These are phyloP conservation scores for Epichloe scottii DNA, from an alignment of 2,329 filamentous ascomycete genomes.

Conservation along the genomic window DNA sequence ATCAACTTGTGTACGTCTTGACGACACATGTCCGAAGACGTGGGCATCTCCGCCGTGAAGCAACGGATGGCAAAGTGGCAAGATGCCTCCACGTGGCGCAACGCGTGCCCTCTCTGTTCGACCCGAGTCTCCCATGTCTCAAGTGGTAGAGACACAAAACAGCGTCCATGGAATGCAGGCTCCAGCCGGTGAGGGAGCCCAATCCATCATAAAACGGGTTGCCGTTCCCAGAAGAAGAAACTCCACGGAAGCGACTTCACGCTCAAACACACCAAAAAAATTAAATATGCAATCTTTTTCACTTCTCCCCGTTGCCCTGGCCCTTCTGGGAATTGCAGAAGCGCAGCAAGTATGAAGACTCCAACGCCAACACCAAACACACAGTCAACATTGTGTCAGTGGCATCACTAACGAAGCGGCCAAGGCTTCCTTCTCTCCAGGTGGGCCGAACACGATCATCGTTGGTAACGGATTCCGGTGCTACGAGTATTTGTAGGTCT, in stretches of 20 bases:
- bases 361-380: neutral
- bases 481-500: neutral
- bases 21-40: too few relatives aligned
- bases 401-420: too few relatives aligned
- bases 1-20: too few relatives aligned
- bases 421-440: neutral
- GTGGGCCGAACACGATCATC: neutral
- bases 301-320: conserved; percentile 9
- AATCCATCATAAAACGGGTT: too few relatives aligned
- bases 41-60: too few relatives aligned
- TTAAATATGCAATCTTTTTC: conserved; percentile 13
- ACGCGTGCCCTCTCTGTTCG: too few relatives aligned
- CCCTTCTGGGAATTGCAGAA: neutral
- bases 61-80: too few relatives aligned
- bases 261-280: neutral
- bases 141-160: neutral
- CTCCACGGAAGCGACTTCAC: too few relatives aligned
- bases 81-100: too few relatives aligned
- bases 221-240: too few relatives aligned
- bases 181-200: neutral
- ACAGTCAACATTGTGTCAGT: too few relatives aligned
- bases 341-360: neutral
- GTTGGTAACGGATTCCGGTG: neutral
- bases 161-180: neutral
- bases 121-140: too few relatives aligned